Evolutionary conservation across 139 green algal species (phyloP).

Genomic region (Chlorella sp.): DNA sequence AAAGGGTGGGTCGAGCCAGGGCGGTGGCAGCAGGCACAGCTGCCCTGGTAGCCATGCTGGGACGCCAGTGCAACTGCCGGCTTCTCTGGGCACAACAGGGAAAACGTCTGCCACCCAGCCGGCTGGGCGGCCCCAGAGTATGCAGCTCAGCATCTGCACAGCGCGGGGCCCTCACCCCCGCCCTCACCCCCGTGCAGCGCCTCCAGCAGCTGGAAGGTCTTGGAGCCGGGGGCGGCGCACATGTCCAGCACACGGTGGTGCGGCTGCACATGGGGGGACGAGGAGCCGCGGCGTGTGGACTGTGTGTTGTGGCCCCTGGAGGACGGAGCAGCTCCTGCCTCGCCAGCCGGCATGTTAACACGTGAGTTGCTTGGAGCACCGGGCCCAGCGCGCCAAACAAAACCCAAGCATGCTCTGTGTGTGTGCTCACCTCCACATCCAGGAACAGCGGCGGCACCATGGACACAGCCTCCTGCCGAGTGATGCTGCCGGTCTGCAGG

Average conservation of each 20-base stretch:
- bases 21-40: background rate
- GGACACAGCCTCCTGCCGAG: constrained; percentile 97
- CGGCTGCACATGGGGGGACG: constrained; percentile 56
- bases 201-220: constrained; percentile 98
- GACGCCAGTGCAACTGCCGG: no score
- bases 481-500: constrained; percentile 85
- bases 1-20: background rate
- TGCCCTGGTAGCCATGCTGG: no score
- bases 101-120: no score
- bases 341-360: background rate
- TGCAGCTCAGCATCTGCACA: background rate
- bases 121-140: background rate
- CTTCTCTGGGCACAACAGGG: no score
- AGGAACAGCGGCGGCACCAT: constrained; percentile 99
- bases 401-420: no score
- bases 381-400: no score
- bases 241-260: constrained; percentile 97
- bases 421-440: constrained; percentile 71
- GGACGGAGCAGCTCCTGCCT: no score
- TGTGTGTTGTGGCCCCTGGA: no score
- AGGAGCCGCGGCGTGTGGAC: no score
- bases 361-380: no score
- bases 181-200: constrained; percentile 77
- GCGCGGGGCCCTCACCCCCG: constrained; percentile 31
- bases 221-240: constrained; percentile 97